Conservation (phyloP, 2,329 filamentous ascomycete genomes). For the Graphilbum ipis-grandicollis region DNA sequence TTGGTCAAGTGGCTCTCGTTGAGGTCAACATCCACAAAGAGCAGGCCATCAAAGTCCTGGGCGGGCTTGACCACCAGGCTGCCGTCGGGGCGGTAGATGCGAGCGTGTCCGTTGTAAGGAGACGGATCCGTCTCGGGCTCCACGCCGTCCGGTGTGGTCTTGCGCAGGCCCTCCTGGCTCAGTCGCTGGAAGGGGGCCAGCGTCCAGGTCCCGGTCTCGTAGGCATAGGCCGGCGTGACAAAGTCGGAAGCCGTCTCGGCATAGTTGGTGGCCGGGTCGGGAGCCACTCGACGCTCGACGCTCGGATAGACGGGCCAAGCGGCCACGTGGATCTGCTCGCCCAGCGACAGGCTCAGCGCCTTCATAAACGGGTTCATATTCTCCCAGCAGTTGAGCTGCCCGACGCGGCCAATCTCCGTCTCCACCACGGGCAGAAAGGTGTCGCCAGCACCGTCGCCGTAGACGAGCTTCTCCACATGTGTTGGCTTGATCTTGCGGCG, state of each 20-base stretch:
- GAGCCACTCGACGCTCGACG: conserved; percentile 4
- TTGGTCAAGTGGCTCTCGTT: conserved; percentile 18
- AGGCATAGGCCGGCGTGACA: too few relatives aligned
- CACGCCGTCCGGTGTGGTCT: too few relatives aligned
- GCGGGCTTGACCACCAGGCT: conserved; percentile 7
- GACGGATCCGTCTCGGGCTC: too few relatives aligned
- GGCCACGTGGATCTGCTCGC: conserved; percentile 27
- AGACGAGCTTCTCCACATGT: conserved; percentile 33
- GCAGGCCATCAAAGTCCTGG: conserved; percentile 17
- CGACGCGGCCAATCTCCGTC: conserved; percentile 22
- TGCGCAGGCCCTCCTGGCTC: too few relatives aligned
- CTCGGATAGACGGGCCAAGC: too few relatives aligned
- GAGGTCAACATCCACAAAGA: conserved; percentile 20
- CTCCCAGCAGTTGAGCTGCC: conserved; percentile 31
- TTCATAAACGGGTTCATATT: conserved; percentile 32
- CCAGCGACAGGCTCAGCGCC: conserved; percentile 24
- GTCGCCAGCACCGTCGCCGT: conserved; percentile 24
- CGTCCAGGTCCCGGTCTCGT: too few relatives aligned
- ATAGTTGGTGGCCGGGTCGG: conserved; percentile 11
- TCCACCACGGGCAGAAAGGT: conserved; percentile 23
- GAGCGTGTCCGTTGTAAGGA: too few relatives aligned
- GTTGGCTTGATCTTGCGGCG: conserved; percentile 35
- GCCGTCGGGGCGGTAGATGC: conserved; percentile 10
- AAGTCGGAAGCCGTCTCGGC: conserved; percentile 12
- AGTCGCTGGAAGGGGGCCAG: too few relatives aligned